phyloP scores from a whole-genome alignment of 768 basidiomycete genomes.

The Auriculariales sp. region DNA sequence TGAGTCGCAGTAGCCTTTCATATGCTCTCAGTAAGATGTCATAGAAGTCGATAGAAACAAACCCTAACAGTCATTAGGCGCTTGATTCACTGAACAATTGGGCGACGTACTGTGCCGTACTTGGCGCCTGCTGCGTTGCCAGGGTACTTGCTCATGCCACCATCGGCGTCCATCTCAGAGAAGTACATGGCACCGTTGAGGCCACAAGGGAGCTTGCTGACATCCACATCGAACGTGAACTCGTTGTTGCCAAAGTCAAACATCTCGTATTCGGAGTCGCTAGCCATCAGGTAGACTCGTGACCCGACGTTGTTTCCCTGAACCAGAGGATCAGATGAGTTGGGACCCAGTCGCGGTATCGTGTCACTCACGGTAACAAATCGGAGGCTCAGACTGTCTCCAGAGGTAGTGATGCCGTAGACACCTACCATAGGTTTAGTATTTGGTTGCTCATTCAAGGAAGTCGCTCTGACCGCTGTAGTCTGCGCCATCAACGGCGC shows the following conservation, averaged over 20 bases:
- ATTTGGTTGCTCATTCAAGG: no score
- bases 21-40: no score
- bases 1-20: slow-evolving; percentile 53
- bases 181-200: slow-evolving; percentile 51
- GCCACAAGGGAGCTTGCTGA: slow-evolving; percentile 41
- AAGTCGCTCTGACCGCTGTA: no score
- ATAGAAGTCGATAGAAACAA: no score
- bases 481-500: slow-evolving; percentile 20
- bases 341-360: no score
- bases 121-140: slow-evolving; percentile 44
- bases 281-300: slow-evolving; percentile 34
- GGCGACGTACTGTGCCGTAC: slow-evolving; percentile 46
- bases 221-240: slow-evolving; percentile 46
- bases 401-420: slow-evolving; percentile 8
- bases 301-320: slow-evolving; percentile 17
- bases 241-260: slow-evolving; percentile 42
- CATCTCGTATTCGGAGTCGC: slow-evolving; percentile 24
- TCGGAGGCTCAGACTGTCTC: slow-evolving; percentile 6
- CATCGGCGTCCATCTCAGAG: slow-evolving; percentile 43
- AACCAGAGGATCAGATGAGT: no score
- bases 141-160: slow-evolving; percentile 32
- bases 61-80: no score
- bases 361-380: no score
- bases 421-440: no score
- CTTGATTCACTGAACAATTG: no score